These are phyloP conservation scores for Austroboletus sp. DNA, from an alignment of 1,284 basidiomycete species.

Conservation along the genomic window DNA sequence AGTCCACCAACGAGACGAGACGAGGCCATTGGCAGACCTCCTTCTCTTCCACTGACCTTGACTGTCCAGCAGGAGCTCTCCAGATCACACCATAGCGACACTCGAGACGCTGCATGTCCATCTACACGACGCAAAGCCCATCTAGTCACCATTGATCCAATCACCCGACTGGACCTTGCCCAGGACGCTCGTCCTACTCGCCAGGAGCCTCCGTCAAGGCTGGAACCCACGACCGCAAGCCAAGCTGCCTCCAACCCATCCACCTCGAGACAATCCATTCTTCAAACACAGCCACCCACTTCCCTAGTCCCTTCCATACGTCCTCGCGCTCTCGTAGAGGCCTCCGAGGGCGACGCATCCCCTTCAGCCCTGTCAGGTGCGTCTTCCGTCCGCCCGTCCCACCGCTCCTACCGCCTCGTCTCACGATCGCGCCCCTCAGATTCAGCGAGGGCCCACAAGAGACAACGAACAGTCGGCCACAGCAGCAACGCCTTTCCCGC, in stretches of 20 bases:
- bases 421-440: constrained; percentile 33
- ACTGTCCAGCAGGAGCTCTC: constrained; percentile 16
- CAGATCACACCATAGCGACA: constrained; percentile 21
- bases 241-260: constrained; percentile 28
- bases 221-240: constrained; percentile 40
- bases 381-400: constrained; percentile 2
- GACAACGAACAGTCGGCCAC: constrained; percentile 54
- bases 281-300: constrained; percentile 28
- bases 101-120: constrained; percentile 29
- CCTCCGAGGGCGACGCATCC: constrained; percentile 37
- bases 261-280: constrained; percentile 20
- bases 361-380: constrained; percentile 27
- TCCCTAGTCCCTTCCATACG: constrained; percentile 58
- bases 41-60: constrained; percentile 18
- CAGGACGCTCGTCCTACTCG: constrained; percentile 50
- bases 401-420: neutral
- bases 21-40: constrained; percentile 10
- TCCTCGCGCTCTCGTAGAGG: constrained; percentile 56
- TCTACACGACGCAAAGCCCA: constrained; percentile 21
- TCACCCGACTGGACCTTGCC: constrained; percentile 48
- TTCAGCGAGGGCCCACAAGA: constrained; percentile 55
- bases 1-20: constrained; percentile 22
- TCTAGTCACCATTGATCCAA: constrained; percentile 63
- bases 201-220: constrained; percentile 39
- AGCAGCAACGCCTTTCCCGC: constrained; percentile 23